Percentiles rank a stretch among this genome's conserved stretches.
Evolutionary conservation across 2,329 filamentous ascomycete species (phyloP).

Genomic region (Ophiocordyceps camponoti-saundersi): DNA sequence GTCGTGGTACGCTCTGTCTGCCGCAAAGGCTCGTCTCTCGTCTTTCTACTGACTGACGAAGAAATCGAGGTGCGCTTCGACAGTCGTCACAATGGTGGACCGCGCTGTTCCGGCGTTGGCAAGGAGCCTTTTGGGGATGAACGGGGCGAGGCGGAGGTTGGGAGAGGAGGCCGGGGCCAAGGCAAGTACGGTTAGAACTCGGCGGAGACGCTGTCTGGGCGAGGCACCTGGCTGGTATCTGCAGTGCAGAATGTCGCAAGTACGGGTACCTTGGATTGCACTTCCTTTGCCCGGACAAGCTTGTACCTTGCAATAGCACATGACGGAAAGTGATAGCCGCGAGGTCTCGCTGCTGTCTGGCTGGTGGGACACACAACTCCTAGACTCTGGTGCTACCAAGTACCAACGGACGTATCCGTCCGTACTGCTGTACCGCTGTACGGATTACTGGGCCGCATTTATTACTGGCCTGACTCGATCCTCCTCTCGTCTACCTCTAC

Average conservation of each 20-base stretch:
- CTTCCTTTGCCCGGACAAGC: neutral
- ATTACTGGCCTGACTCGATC: neutral
- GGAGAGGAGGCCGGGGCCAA: neutral
- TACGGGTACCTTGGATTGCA: neutral
- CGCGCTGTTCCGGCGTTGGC: neutral
- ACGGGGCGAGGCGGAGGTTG: neutral
- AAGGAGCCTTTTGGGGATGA: neutral
- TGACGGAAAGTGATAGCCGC: neutral
- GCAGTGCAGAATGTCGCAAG: neutral
- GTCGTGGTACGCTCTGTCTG: too few species aligned
- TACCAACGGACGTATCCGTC: too few species aligned
- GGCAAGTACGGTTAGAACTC: neutral
- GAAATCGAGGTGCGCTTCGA: neutral
- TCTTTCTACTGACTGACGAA: neutral
- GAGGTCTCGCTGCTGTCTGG: neutral
- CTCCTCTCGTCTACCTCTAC: slow-evolving; percentile 1
- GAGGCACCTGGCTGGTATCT: neutral
- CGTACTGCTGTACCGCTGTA: too few species aligned
- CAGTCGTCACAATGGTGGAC: neutral
- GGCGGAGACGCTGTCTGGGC: neutral
- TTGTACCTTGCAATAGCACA: neutral
- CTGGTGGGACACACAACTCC: too few species aligned
- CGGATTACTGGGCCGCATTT: neutral
- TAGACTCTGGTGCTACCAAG: too few species aligned
- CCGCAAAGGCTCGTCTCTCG: neutral